Percentiles rank a stretch among this genome's conserved stretches.
These are phyloP conservation scores for Catenaria anguillulae DNA, from an alignment of 371 early-diverging fungal species.

Conservation along the genomic window DNA sequence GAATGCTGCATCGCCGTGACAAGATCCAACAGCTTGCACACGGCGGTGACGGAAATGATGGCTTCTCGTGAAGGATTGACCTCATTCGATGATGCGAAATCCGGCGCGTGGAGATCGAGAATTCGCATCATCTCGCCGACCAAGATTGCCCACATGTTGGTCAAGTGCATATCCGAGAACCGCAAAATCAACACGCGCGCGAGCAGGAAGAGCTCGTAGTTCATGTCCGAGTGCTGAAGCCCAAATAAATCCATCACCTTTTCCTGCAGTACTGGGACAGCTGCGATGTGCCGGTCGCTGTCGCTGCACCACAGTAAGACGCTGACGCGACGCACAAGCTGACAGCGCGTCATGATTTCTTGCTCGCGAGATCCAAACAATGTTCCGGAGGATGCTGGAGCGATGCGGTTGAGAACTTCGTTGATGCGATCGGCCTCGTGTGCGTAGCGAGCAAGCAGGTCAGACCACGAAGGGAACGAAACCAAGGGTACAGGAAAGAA, in stretches of 20 bases:
- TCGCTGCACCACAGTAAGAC: constrained; percentile 61
- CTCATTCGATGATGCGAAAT: not conserved
- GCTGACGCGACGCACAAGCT: constrained; percentile 55
- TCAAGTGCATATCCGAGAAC: constrained; percentile 57
- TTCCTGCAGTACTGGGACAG: constrained; percentile 69
- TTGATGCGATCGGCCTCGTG: constrained; percentile 56
- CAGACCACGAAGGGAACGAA: not conserved
- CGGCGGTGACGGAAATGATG: constrained; percentile 58
- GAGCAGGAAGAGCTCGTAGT: constrained; percentile 65
- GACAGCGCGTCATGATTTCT: constrained; percentile 51
- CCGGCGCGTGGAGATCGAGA: not conserved
- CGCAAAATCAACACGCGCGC: constrained; percentile 63
- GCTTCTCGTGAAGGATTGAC: constrained; percentile 30
- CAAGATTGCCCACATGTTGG: constrained; percentile 79
- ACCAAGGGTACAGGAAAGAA: constrained; percentile 48
- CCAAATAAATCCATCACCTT: constrained; percentile 77
- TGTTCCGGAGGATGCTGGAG: constrained; percentile 48
- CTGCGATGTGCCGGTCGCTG: constrained; percentile 59
- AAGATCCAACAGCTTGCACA: constrained; percentile 77
- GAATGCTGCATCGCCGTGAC: constrained; percentile 59
- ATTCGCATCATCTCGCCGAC: constrained; percentile 64
- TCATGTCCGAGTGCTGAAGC: constrained; percentile 40
- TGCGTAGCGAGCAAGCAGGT: not conserved
- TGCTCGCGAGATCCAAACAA: constrained; percentile 71
- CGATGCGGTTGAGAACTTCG: constrained; percentile 52